Conservation (phyloP, 352 stramenopile genomes). For the Aphanomyces stellatus region DNA sequence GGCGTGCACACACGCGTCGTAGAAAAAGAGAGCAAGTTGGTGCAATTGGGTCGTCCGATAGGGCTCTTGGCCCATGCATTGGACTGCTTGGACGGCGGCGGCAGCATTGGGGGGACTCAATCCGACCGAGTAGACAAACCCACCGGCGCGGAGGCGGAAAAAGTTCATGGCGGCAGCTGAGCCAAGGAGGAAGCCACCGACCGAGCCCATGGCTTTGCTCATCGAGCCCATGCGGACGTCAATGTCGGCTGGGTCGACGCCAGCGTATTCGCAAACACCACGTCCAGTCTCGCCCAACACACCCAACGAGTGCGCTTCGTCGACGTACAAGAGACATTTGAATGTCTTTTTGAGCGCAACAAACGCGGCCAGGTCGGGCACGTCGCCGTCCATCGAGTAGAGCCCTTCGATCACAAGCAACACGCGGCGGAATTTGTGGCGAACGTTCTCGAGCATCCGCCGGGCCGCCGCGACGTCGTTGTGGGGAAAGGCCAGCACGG, state of each 20-base stretch:
- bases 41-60: constrained; percentile 53
- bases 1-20: constrained; percentile 54
- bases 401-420: constrained; percentile 56
- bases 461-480: constrained; percentile 62
- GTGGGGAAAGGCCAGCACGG: constrained; percentile 68
- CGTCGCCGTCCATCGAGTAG: constrained; percentile 65
- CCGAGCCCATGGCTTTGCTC: constrained; percentile 55
- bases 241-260: constrained; percentile 34
- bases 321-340: constrained; percentile 46
- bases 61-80: constrained; percentile 49
- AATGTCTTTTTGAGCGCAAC: constrained; percentile 57
- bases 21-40: constrained; percentile 61
- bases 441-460: constrained; percentile 57
- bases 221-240: constrained; percentile 63
- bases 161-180: constrained; percentile 41
- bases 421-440: constrained; percentile 62
- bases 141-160: constrained; percentile 48
- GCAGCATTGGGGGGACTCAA: constrained; percentile 54
- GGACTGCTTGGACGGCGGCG: constrained; percentile 53
- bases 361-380: constrained; percentile 41
- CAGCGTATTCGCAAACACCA: constrained; percentile 44
- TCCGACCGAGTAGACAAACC: constrained; percentile 69
- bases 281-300: constrained; percentile 44
- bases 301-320: constrained; percentile 53
- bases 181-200: constrained; percentile 53